These are phyloP conservation scores for Thymus quinquecostatus DNA, from an alignment of 257 asterid species.

Conservation along the genomic window DNA sequence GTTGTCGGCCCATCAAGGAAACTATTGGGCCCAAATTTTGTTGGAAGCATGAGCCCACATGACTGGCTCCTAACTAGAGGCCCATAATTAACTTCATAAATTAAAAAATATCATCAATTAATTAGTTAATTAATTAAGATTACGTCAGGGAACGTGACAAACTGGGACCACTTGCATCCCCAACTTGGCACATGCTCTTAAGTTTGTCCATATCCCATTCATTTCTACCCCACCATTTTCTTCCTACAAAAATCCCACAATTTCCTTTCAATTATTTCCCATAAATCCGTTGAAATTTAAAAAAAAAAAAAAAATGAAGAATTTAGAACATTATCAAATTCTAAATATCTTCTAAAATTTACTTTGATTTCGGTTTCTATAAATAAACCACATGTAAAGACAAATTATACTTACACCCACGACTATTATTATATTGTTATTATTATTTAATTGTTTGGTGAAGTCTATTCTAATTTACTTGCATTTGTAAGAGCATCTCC, in stretches of 20 bases:
- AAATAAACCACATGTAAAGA: background rate
- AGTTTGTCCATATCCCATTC: conserved; percentile 3
- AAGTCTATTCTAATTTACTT: background rate
- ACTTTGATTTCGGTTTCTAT: background rate
- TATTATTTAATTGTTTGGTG: background rate
- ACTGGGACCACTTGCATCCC: conserved; percentile 27
- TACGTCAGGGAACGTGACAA: background rate
- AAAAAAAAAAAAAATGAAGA: no score
- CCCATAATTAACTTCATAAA: no score
- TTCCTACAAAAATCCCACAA: background rate
- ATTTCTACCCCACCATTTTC: background rate
- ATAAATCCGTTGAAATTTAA: no score
- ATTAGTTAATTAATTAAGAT: background rate
- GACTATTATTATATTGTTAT: background rate
- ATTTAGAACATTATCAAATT: no score
- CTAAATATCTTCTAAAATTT: no score
- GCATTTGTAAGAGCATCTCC: background rate
- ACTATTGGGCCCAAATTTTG: background rate
- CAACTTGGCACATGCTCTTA: conserved; percentile 34
- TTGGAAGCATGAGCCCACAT: background rate
- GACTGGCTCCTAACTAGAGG: no score
- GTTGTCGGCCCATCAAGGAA: background rate
- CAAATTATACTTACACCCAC: conserved; percentile 8
- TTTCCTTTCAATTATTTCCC: background rate
- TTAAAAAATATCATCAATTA: no score